These are phyloP conservation scores for Calocybe gangraenosa DNA, from an alignment of 768 basidiomycete genomes.

Conservation along the genomic window DNA sequence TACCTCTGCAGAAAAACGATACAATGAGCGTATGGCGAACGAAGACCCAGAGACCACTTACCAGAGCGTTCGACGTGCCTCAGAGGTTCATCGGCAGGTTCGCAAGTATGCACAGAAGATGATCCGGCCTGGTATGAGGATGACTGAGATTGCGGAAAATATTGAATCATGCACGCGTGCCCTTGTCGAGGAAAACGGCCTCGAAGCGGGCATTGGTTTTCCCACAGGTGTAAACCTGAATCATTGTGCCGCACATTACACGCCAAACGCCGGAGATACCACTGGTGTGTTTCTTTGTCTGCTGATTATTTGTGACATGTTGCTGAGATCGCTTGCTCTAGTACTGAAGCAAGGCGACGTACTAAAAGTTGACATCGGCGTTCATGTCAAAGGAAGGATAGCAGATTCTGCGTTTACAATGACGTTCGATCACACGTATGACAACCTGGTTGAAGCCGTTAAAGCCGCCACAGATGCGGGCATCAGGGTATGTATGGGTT, in stretches of 20 bases:
- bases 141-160: slow-evolving; percentile 90
- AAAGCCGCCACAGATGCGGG: slow-evolving; percentile 94
- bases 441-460: slow-evolving; percentile 85
- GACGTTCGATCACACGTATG: slow-evolving; percentile 84
- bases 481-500: slow-evolving; percentile 52
- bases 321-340: neutral
- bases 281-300: slow-evolving; percentile 44
- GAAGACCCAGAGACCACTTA: slow-evolving; percentile 86
- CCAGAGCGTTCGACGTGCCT: slow-evolving; percentile 83
- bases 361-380: slow-evolving; percentile 95
- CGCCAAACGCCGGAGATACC: slow-evolving; percentile 91
- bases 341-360: slow-evolving; percentile 49
- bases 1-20: slow-evolving; percentile 87
- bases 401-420: slow-evolving; percentile 95
- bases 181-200: slow-evolving; percentile 85
- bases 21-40: slow-evolving; percentile 71
- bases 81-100: slow-evolving; percentile 95
- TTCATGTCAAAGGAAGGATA: slow-evolving; percentile 94
- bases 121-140: slow-evolving; percentile 90
- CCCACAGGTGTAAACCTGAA: slow-evolving; percentile 95
- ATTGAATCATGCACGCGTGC: slow-evolving; percentile 92
- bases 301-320: slow-evolving; percentile 1
- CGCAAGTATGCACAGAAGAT: slow-evolving; percentile 74
- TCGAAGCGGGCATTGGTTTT: slow-evolving; percentile 88
- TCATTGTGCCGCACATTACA: slow-evolving; percentile 94